phyloP scores from a whole-genome alignment of 2,329 filamentous ascomycete genomes.

The Fusarium tjaetaba region DNA sequence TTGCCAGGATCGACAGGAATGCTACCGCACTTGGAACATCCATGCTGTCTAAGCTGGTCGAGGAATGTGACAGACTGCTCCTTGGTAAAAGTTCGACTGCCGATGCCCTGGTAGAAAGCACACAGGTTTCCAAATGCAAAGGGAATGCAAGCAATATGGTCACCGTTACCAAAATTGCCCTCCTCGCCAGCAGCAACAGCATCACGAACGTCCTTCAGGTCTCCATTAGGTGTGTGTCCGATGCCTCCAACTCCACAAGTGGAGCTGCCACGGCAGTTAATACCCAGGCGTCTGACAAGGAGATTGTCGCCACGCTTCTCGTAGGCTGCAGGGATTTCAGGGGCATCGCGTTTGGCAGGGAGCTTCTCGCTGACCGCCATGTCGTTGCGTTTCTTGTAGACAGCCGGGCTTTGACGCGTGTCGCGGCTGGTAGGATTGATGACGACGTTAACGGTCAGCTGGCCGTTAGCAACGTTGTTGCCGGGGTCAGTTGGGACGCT shows the following conservation, averaged over 20 bases:
- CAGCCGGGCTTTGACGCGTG: neutral
- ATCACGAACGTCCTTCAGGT: neutral
- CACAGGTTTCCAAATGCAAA: neutral
- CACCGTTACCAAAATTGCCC: neutral
- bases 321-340: neutral
- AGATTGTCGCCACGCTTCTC: neutral
- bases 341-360: neutral
- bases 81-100: neutral
- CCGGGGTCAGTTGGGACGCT: neutral
- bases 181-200: neutral
- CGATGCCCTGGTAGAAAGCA: neutral
- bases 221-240: neutral
- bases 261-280: slow-evolving; percentile 1
- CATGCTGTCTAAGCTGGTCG: neutral
- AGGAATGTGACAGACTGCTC: neutral
- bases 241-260: neutral
- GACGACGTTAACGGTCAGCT: neutral
- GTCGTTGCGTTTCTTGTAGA: neutral
- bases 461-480: neutral
- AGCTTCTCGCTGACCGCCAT: too few species aligned
- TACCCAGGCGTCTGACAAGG: neutral
- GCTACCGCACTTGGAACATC: slow-evolving; percentile 1
- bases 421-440: neutral
- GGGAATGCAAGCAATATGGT: neutral
- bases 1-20: slow-evolving; percentile 1